Conservation (phyloP, 495 filamentous ascomycete species). For the Penicillium alfredii region DNA sequence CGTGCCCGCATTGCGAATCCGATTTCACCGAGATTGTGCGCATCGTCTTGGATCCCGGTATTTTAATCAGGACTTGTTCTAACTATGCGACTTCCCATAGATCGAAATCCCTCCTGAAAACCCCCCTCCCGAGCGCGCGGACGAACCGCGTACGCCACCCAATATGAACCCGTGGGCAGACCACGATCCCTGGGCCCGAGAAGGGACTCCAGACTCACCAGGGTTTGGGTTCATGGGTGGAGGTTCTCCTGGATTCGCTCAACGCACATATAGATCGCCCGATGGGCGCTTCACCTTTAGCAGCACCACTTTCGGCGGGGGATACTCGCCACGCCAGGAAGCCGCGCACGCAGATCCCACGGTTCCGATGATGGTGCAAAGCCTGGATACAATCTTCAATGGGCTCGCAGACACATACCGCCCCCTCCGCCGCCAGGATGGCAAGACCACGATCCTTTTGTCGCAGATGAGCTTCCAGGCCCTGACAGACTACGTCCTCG, state of each 20-base stretch:
- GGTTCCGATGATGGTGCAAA: conserved; percentile 27
- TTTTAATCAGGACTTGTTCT: conserved; percentile 22
- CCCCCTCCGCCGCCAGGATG: conserved; percentile 13
- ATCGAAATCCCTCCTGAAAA: conserved; percentile 35
- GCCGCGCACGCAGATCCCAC: conserved; percentile 15
- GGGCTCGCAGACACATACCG: conserved; percentile 21
- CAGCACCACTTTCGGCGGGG: conserved; percentile 28
- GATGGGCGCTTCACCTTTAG: conserved; percentile 37
- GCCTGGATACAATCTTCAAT: conserved; percentile 29
- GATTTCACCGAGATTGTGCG: conserved; percentile 76
- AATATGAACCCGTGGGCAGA: conserved; percentile 25
- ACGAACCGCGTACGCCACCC: conserved; percentile 7
- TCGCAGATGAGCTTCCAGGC: conserved; percentile 3
- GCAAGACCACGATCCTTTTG: conserved; percentile 6
- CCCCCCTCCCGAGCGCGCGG: too few species aligned
- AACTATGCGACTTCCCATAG: conserved; percentile 29
- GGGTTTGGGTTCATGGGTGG: conserved; percentile 14
- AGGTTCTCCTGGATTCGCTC: conserved; percentile 42
- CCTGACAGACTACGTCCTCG: conserved; percentile 28
- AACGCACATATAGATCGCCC: conserved; percentile 44
- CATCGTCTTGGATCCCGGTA: conserved; percentile 13
- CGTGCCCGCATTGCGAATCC: conserved; percentile 71
- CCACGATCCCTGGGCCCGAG: conserved; percentile 36
- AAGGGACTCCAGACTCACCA: conserved; percentile 37
- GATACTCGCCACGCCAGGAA: conserved; percentile 19